Conservation (phyloP, 495 filamentous ascomycete species). For the Trichoderma gamsii region DNA sequence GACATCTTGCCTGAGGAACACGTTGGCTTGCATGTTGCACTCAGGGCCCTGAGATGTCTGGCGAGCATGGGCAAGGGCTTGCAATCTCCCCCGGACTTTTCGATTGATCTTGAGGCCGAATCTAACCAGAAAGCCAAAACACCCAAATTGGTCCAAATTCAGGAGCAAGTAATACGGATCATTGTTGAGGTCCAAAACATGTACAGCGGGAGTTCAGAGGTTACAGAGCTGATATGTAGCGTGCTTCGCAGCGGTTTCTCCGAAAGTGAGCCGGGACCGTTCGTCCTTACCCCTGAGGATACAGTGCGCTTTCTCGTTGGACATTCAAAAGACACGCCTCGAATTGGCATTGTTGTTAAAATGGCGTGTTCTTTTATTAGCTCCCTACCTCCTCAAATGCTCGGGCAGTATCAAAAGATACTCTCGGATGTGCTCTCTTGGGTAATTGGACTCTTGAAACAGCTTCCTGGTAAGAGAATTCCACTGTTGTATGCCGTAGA, state of each 20-base stretch:
- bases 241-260: slow-evolving; percentile 74
- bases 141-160: slow-evolving; percentile 20
- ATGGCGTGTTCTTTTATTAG: slow-evolving; percentile 73
- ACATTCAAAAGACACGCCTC: slow-evolving; percentile 56
- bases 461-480: slow-evolving; percentile 50
- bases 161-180: slow-evolving; percentile 49
- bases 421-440: slow-evolving; percentile 56
- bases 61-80: slow-evolving; percentile 73
- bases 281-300: slow-evolving; percentile 67
- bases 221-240: slow-evolving; percentile 70
- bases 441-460: slow-evolving; percentile 58
- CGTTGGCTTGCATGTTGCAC: slow-evolving; percentile 47
- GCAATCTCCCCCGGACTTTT: slow-evolving; percentile 62
- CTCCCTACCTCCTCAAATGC: slow-evolving; percentile 46
- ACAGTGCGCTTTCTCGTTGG: slow-evolving; percentile 66
- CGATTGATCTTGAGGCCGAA: slow-evolving; percentile 56
- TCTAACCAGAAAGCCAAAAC: background rate
- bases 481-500: background rate
- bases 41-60: slow-evolving; percentile 66
- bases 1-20: slow-evolving; percentile 26
- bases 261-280: slow-evolving; percentile 67
- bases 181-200: slow-evolving; percentile 46
- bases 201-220: slow-evolving; percentile 57
- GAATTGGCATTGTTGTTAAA: slow-evolving; percentile 65
- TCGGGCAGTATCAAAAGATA: slow-evolving; percentile 31